These are phyloP conservation scores for Linum tenue DNA, from an alignment of 345 rosid genomes.

Conservation along the genomic window DNA sequence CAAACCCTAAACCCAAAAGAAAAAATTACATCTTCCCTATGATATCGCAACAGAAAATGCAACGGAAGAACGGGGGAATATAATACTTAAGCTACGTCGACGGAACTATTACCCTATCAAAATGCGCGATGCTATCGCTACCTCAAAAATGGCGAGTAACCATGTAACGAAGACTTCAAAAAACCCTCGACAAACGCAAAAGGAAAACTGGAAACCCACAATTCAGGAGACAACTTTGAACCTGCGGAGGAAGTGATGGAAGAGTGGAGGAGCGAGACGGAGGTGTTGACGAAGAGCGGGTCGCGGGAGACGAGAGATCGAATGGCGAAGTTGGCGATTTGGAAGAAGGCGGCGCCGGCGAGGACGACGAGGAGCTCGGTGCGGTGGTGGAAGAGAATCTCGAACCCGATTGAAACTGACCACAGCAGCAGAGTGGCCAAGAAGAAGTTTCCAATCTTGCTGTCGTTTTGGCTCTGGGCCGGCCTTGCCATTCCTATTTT, in stretches of 20 bases:
- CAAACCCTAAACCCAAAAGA: too few relatives aligned
- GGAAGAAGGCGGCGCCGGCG: constrained; percentile 53
- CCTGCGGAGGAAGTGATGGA: constrained; percentile 72
- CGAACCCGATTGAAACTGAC: constrained; percentile 68
- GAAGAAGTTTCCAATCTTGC: constrained; percentile 50
- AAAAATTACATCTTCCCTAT: too few relatives aligned
- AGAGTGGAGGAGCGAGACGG: constrained; percentile 86
- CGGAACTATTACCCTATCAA: too few relatives aligned
- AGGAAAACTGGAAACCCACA: not conserved
- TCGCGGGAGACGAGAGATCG: constrained; percentile 57
- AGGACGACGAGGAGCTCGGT: constrained; percentile 43
- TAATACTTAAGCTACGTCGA: too few relatives aligned
- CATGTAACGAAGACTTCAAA: too few relatives aligned
- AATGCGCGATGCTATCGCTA: too few relatives aligned
- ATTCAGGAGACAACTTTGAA: constrained; percentile 5
- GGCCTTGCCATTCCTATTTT: constrained; percentile 23
- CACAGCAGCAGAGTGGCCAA: constrained; percentile 81
- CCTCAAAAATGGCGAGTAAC: too few relatives aligned
- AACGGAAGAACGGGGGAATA: too few relatives aligned
- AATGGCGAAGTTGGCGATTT: constrained; percentile 54
- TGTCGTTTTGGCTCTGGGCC: constrained; percentile 16
- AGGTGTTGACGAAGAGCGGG: constrained; percentile 78
- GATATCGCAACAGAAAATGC: too few relatives aligned
- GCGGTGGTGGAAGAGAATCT: constrained; percentile 53
- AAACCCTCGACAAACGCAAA: too few relatives aligned